Evolutionary conservation across 352 stramenopile species (phyloP).

Genomic region (Globisporangium uncinulatum): DNA sequence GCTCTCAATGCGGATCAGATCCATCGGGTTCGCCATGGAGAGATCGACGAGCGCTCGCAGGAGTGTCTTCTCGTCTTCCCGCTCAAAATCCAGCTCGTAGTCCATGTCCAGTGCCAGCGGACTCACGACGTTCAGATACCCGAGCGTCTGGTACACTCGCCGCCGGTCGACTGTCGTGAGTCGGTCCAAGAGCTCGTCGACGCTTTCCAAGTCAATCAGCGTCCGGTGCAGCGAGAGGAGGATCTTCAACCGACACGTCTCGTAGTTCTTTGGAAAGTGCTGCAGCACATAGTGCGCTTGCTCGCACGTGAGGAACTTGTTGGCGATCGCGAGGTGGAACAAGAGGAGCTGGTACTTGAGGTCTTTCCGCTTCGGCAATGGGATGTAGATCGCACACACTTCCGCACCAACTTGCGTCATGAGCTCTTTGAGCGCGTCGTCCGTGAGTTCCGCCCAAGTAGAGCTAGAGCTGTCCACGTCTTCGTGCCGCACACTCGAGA

Average conservation of each 20-base stretch:
- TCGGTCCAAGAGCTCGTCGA: slow-evolving; percentile 52
- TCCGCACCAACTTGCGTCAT: slow-evolving; percentile 50
- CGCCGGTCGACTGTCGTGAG: slow-evolving; percentile 30
- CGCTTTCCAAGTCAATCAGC: slow-evolving; percentile 63
- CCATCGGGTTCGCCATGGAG: slow-evolving; percentile 55
- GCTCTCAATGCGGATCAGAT: slow-evolving; percentile 69
- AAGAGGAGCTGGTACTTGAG: slow-evolving; percentile 69
- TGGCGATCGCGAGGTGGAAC: slow-evolving; percentile 58
- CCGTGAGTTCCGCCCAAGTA: slow-evolving; percentile 18
- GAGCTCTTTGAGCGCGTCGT: slow-evolving; percentile 33
- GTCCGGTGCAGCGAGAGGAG: slow-evolving; percentile 50
- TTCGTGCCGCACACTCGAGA: slow-evolving; percentile 48
- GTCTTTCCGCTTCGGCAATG: slow-evolving; percentile 57
- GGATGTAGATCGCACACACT: slow-evolving; percentile 66
- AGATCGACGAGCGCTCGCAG: slow-evolving; percentile 57
- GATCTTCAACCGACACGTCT: slow-evolving; percentile 41
- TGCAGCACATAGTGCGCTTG: slow-evolving; percentile 60
- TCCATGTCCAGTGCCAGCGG: slow-evolving; percentile 61
- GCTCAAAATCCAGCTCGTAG: slow-evolving; percentile 65
- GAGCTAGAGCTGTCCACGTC: slow-evolving; percentile 14
- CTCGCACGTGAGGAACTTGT: slow-evolving; percentile 27
- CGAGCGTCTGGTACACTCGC: slow-evolving; percentile 37
- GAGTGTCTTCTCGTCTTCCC: slow-evolving; percentile 57
- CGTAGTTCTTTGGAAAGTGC: slow-evolving; percentile 68
- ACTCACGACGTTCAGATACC: slow-evolving; percentile 60